These are phyloP conservation scores for Pterocarpus santalinus DNA, from an alignment of 306 rosid species.

Conservation along the genomic window DNA sequence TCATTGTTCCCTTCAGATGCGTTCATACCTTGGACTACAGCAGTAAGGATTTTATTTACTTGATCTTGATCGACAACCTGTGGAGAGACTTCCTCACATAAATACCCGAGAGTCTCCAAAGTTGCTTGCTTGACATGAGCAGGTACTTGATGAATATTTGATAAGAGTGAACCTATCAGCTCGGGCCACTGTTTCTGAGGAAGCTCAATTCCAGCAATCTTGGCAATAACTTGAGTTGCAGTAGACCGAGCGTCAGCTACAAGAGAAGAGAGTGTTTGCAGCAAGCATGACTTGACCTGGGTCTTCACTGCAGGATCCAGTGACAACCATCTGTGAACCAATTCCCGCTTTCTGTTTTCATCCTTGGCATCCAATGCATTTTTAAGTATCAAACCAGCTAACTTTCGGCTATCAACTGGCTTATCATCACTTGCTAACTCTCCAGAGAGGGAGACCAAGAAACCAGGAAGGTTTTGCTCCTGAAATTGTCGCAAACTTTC, in stretches of 20 bases:
- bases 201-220: conserved; percentile 88
- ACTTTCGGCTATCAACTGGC: conserved; percentile 88
- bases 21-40: conserved; percentile 93
- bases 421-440: conserved; percentile 86
- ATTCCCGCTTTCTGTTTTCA: conserved; percentile 79
- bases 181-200: conserved; percentile 95
- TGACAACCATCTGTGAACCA: conserved; percentile 84
- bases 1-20: conserved; percentile 79
- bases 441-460: conserved; percentile 80
- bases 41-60: conserved; percentile 88
- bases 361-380: conserved; percentile 94
- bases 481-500: conserved; percentile 85
- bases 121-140: conserved; percentile 86
- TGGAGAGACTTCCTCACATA: conserved; percentile 92
- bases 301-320: conserved; percentile 68
- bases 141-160: conserved; percentile 81
- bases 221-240: conserved; percentile 88
- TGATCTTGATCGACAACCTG: conserved; percentile 85
- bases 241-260: conserved; percentile 82
- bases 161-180: conserved; percentile 78
- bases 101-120: conserved; percentile 89
- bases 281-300: conserved; percentile 78
- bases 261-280: conserved; percentile 77
- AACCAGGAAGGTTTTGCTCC: conserved; percentile 91
- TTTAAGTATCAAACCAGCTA: conserved; percentile 89